Evolutionary conservation across 2,329 filamentous ascomycete genomes (phyloP), one percentile per base, ranked within the genome.

Genomic region (Trichoderma pleuroti): DNA sequence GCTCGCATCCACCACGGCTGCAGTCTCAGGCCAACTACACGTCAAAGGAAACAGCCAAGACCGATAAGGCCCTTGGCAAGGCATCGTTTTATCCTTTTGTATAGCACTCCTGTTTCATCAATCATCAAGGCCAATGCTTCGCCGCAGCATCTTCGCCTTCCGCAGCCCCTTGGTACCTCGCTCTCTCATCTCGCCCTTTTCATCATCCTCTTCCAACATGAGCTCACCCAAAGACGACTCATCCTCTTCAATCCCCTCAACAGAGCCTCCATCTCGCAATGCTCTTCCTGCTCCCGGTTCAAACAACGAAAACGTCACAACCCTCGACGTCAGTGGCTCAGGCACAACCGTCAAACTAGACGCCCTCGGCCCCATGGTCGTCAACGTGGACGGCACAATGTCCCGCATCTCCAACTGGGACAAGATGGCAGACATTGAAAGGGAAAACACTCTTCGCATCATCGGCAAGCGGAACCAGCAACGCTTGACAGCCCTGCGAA

Each of bases 391-490:
- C 79, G 92, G 92, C 24, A 90, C 90, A 10, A 79, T 93, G 74
- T 89, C 89, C 70, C 86, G 91, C 39, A 92, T 94, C 75, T 81
- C 85, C 42, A 94, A 94, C 79, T 94, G 92, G 92, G 84, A 82
- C 10, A 82, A 89, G 73, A 93, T 94, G 92, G 86, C 87, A 2
- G 87, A 88, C 30, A 84, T 88, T 8, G 92, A 94, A 83, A 85
- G 84, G 78, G 81, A 87, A 77, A 92, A 89, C 76, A 92, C 91
- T 46, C 74, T 93, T 77, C 84, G 89, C 59, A 81, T 93, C 61
- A 77, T 94, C 74, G 87, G 88, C 11, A 91, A 88, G 84, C 83
- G 92, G 77, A 94, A 94, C 77, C 85, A 90, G 81, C 74, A 85
- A 76, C 82, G 92, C 16, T 77, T 91, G 73, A 87, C 86, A 62